Evolutionary conservation across 495 filamentous ascomycete genomes (phyloP), one percentile per base, ranked within the genome.

Genomic region (Venustampulla echinocandica): DNA sequence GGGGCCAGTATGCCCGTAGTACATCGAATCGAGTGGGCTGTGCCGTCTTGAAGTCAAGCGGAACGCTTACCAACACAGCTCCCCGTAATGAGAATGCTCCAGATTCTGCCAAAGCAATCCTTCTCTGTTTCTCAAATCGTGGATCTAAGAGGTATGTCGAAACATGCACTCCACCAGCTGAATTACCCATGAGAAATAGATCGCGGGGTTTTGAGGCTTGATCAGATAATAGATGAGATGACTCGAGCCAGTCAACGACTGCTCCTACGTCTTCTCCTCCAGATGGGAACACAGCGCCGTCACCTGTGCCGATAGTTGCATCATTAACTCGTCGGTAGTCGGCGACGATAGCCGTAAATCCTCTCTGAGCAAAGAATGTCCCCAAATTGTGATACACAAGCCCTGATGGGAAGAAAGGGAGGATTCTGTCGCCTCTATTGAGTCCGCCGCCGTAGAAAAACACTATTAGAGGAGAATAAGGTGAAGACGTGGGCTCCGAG

Each of bases 391-490:
- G 46, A 37, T 65, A 67, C 0, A 66, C 47, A 17, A 71, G 40
- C n/a, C n/a, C n/a, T n/a, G n/a, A n/a, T 5, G 56, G 52, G 10
- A 60, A 53, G 0, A 60, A 52, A 23, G 62, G 56, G 10, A 58
- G 52, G 20, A 61, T 60, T 24, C 57, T 61, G 23, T 54, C 46
- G 6, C 68, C 68, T 32, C 53, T 17, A 10, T 61, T 52, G 28
- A 70, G 59, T 22, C 68, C 68, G 39, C 68, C 68, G 15, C 68
- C 68, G 46, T 71, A 65, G 9, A 68, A 36, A 54, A 67, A 71
- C 11, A 69, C 40, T 39, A 71, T 58, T 6, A 71, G 62, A 17
- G 62, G 56, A 17, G 52, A 43, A 17, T 27, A n/a, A 30, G 7
- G 7, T 30, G 27, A 30, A 7, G 37, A 40, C 3, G 37, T 10